phyloP scores from a whole-genome alignment of 106 monocot genomes.

The Amphibolis antarctica region DNA sequence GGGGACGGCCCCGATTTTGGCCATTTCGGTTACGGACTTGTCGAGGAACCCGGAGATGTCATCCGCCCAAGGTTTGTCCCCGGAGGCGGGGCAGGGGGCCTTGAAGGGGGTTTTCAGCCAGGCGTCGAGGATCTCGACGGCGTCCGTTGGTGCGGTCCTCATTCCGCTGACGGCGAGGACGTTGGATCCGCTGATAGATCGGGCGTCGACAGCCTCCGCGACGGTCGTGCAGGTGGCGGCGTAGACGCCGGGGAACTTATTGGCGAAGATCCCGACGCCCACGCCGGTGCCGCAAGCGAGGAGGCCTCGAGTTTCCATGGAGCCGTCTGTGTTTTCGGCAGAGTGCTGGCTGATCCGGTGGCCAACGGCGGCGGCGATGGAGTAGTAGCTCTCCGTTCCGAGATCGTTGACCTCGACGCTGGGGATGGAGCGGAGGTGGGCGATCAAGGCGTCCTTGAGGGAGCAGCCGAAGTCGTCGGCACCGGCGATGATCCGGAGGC shows the following conservation, averaged over 20 bases:
- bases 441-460: slow-evolving; percentile 48
- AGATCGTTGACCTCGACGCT: slow-evolving; percentile 48
- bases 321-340: too few relatives aligned
- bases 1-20: slow-evolving; percentile 20
- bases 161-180: slow-evolving; percentile 55
- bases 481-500: slow-evolving; percentile 49
- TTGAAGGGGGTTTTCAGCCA: slow-evolving; percentile 73
- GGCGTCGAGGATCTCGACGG: slow-evolving; percentile 38
- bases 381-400: slow-evolving; percentile 72
- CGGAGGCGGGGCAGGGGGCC: slow-evolving; percentile 52
- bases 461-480: slow-evolving; percentile 62
- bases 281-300: slow-evolving; percentile 79
- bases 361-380: slow-evolving; percentile 41
- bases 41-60: slow-evolving; percentile 58
- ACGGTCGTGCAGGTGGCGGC: slow-evolving; percentile 60
- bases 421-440: slow-evolving; percentile 59
- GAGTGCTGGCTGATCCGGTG: slow-evolving; percentile 18
- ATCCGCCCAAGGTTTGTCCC: slow-evolving; percentile 18
- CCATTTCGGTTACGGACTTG: slow-evolving; percentile 51
- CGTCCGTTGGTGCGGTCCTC: slow-evolving; percentile 29
- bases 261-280: slow-evolving; percentile 88
- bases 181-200: slow-evolving; percentile 84
- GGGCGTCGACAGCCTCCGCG: slow-evolving; percentile 64
- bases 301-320: slow-evolving; percentile 61
- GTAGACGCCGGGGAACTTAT: slow-evolving; percentile 81